Evolutionary conservation across 1,284 basidiomycete genomes (phyloP), one percentile per base, ranked within the genome.

Genomic region (Prillingera fragicola): DNA sequence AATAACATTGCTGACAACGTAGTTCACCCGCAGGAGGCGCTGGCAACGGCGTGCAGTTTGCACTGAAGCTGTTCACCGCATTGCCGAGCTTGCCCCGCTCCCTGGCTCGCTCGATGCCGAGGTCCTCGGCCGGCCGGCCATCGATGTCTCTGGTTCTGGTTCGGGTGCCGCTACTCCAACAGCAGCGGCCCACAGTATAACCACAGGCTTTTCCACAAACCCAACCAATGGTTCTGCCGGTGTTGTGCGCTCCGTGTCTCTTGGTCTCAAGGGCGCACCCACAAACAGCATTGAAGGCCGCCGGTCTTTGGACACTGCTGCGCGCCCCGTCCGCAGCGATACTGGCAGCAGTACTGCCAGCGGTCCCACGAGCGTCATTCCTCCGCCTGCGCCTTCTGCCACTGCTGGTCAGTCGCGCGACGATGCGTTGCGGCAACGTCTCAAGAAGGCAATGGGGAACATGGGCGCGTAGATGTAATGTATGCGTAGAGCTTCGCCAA

Each of bases 11-110:
- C 33, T 45, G 15, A 40, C 35, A n/a, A n/a, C 17, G 2, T 58
- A 87, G 82, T 91, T 86, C 63, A 91, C 88, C 1, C 80, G 88
- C 10, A 82, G 81, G 59, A 72, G 88, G 40, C 76, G 85, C 42
- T 91, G 88, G 88, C 84, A 83, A 3, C 80, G 88, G 39, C 76
- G 88, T 27, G 88, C 88, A 2, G 69, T 85, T 10, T 79, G 88
- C 36, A 78, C 75, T 13, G 88, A 91, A 71, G 78, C 76, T 0
- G 75, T 87, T 17, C 63, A 68, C 29, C 80, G 85, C 50, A 51
- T 70, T 19, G 46, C 59, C 8, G 52, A 58, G 19, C 40, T 55
- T 13, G 41, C 54, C 21, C 39, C 41, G 12, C 15, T 21, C 4
- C 29, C 43, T 19, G 15, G 50, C 41, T 32, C 45, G 23, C 24